These are phyloP conservation scores for Glycine tomentella DNA, from an alignment of 306 rosid genomes.

Conservation along the genomic window DNA sequence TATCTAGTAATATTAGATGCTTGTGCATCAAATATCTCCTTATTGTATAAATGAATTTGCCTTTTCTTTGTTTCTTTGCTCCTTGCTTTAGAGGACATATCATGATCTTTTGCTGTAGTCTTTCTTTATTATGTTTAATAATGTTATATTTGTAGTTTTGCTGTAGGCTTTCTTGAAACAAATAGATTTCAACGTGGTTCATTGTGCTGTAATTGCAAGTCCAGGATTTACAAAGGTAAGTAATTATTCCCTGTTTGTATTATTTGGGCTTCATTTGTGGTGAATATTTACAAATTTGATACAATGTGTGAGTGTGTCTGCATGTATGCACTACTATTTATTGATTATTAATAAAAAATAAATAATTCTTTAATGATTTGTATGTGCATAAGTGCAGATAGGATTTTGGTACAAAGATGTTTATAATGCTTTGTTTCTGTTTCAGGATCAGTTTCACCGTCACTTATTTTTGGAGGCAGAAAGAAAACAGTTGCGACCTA, in stretches of 20 bases:
- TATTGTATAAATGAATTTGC: conserved; percentile 14
- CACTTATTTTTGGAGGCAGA: conserved; percentile 96
- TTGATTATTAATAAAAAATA: background rate
- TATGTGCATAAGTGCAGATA: conserved; percentile 19
- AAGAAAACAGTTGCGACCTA: conserved; percentile 82
- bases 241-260: conserved; percentile 19
- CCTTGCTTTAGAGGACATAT: conserved; percentile 24
- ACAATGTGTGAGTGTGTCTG: background rate
- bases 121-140: conserved; percentile 24
- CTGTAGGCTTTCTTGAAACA: conserved; percentile 93
- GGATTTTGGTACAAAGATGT: conserved; percentile 27
- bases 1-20: too few relatives aligned
- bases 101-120: conserved; percentile 25
- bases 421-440: background rate
- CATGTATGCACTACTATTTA: background rate
- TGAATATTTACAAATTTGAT: conserved; percentile 16
- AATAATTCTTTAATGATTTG: too few relatives aligned
- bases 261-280: conserved; percentile 30
- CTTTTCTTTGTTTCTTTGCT: conserved; percentile 27
- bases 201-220: conserved; percentile 97
- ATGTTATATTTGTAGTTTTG: conserved; percentile 6
- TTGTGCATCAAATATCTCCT: conserved; percentile 32
- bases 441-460: conserved; percentile 93
- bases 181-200: conserved; percentile 88
- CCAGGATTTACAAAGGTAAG: conserved; percentile 96